These are phyloP conservation scores for Pseudofabraea citricarpa DNA, from an alignment of 2,329 filamentous ascomycete genomes.

Conservation along the genomic window DNA sequence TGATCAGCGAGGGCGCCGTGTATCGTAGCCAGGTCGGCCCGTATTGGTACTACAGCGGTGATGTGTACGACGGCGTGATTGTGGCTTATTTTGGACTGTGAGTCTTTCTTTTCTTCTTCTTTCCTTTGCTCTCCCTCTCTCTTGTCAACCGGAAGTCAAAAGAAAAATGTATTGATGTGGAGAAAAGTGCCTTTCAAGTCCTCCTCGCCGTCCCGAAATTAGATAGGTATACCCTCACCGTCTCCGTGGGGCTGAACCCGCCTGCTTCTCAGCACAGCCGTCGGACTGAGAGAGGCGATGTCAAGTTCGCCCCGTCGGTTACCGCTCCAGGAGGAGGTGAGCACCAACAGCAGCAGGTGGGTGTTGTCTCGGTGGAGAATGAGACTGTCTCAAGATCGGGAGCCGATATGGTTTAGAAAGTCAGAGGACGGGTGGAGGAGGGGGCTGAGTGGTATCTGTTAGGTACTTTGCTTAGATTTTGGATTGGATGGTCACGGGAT, in stretches of 20 bases:
- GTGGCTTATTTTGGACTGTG: background rate
- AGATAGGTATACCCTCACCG: background rate
- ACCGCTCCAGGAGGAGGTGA: background rate
- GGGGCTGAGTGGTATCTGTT: too few species aligned
- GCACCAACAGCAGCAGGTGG: background rate
- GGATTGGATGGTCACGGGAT: too few species aligned
- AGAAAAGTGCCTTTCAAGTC: background rate
- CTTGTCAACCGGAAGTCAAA: too few species aligned
- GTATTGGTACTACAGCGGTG: background rate
- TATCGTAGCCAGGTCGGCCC: too few species aligned
- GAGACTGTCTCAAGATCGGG: background rate
- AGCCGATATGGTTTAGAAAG: background rate
- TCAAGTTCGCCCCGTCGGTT: background rate
- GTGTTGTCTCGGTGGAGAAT: background rate
- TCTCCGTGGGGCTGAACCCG: background rate
- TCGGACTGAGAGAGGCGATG: background rate
- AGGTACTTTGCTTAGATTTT: too few species aligned
- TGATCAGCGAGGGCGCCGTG: background rate
- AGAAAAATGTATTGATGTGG: too few species aligned
- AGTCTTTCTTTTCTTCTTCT: background rate
- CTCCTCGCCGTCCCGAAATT: background rate
- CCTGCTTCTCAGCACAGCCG: background rate
- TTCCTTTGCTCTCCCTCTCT: background rate
- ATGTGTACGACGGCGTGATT: background rate
- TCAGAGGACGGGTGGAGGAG: too few species aligned